Base-by-base conservation (phyloP, 345 rosid genomes). In the Salix udensis region DNA sequence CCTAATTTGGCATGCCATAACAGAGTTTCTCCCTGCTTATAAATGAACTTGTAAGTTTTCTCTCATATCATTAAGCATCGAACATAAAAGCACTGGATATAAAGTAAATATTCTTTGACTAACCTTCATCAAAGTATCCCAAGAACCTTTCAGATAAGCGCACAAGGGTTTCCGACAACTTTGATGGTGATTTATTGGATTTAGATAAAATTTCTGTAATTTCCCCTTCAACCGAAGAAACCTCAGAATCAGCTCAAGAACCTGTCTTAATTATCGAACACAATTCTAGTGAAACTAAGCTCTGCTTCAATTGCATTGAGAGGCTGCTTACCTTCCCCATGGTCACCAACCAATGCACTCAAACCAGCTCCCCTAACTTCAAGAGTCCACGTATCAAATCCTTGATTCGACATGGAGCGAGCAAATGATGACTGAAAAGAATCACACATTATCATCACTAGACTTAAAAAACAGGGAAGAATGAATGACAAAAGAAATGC, bases 381-480 rank as follows among this genome's bases (percentile, higher is more conserved):
- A 76, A 94, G 86, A 78, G 86, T 87, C 98, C 98, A 91, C 2
- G 98, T 88, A 74, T 94, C 98, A 58, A 87, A 94, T 80, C 97
- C 97, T 73, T 88, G 91, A 72, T 80, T 79, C 72, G 89, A 86
- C 97, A 94, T 94, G 84, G 66, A 84, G 30, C 98, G 91, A 30
- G 97, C 97, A 53, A 94, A 91, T 1, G 98, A 92, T 37, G 80
- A 82, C 98, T 94, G 86, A 71, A 76, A 34, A 65, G 37, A 7
- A 36, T 73, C 34, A 73, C 70, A 23, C 71, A 68, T 23, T 28
- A 66, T 34, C 69, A 66, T 34, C 69, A 66, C 13, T 34, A 66
- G 21, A 66, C 31, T 34, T 34, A 31, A 5, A n/a, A 66, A 34
- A 34, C 16, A 66, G 18, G 36, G 37, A 34, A 28, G 19, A 21